Evolutionary conservation across 768 basidiomycete genomes (phyloP).

Genomic region (Sistotremastrum suecicum): DNA sequence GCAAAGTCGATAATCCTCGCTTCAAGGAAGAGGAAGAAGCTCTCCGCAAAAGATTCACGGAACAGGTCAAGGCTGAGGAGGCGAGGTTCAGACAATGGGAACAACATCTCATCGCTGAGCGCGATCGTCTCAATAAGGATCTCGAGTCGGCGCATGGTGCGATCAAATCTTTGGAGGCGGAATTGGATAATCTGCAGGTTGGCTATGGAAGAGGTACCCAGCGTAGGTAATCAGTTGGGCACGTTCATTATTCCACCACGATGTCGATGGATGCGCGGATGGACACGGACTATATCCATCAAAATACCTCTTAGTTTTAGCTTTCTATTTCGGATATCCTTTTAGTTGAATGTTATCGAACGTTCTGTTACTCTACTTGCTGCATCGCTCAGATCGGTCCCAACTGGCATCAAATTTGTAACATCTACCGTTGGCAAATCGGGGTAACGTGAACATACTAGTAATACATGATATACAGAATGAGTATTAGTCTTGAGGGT

Average conservation of each 20-base stretch:
- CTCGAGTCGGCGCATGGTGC: conserved; percentile 84
- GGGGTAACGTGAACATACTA: too few species aligned
- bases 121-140: conserved; percentile 98
- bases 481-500: too few species aligned
- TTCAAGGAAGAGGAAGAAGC: conserved; percentile 99
- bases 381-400: too few species aligned
- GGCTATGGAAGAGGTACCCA: conserved; percentile 67
- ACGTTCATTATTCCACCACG: not conserved
- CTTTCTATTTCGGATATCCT: too few species aligned
- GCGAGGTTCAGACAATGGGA: conserved; percentile 98
- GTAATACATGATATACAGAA: too few species aligned
- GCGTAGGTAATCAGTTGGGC: conserved; percentile 31
- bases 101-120: conserved; percentile 95
- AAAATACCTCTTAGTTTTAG: too few species aligned
- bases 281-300: too few species aligned
- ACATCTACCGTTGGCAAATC: too few species aligned
- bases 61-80: conserved; percentile 99
- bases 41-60: conserved; percentile 93
- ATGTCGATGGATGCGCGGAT: too few species aligned
- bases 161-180: conserved; percentile 83
- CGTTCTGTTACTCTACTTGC: too few species aligned
- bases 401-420: too few species aligned
- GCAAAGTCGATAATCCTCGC: conserved; percentile 98
- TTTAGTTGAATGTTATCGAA: too few species aligned
- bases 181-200: conserved; percentile 80